Percentiles rank a stretch among this genome's conserved stretches.
phyloP scores from a whole-genome alignment of 2,329 filamentous ascomycete genomes.

The Meredithiella fracta region DNA sequence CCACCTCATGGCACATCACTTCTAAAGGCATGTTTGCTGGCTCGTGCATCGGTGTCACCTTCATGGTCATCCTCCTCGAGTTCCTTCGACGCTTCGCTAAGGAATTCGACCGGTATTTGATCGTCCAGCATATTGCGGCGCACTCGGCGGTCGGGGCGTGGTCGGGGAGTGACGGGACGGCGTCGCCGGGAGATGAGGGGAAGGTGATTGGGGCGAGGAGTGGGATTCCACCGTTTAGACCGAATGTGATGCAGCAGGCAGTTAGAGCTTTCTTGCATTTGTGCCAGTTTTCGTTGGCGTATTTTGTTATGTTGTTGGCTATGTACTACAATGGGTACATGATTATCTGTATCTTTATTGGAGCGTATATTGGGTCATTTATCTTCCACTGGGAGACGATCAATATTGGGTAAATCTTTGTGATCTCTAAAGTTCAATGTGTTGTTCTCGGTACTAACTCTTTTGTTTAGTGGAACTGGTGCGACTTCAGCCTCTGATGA shows the following conservation, averaged over 20 bases:
- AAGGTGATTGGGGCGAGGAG: conserved; percentile 3
- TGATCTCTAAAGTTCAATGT: neutral
- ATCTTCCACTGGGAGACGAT: conserved; percentile 55
- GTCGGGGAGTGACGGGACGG: conserved; percentile 14
- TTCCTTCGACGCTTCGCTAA: conserved; percentile 51
- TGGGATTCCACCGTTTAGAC: conserved; percentile 29
- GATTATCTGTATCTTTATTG: conserved; percentile 67
- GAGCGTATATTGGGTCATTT: conserved; percentile 55
- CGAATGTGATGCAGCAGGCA: conserved; percentile 47
- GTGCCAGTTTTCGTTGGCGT: conserved; percentile 56
- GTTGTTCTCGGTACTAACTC: no score
- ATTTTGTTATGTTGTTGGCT: conserved; percentile 59
- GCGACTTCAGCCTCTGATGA: conserved; percentile 23
- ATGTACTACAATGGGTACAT: conserved; percentile 57
- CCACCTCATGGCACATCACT: conserved; percentile 51
- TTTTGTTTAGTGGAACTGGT: no score
- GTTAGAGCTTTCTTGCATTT: conserved; percentile 52
- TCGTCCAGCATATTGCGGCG: conserved; percentile 29
- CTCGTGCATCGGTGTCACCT: conserved; percentile 60
- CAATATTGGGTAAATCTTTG: conserved; percentile 18
- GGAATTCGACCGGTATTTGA: conserved; percentile 54
- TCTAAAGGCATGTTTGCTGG: conserved; percentile 59
- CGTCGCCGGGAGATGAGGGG: conserved; percentile 13
- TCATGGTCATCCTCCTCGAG: conserved; percentile 59
- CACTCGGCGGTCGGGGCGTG: conserved; percentile 14